Base-by-base conservation (phyloP, 768 basidiomycete genomes). In the Xanthoconium stramineum region DNA sequence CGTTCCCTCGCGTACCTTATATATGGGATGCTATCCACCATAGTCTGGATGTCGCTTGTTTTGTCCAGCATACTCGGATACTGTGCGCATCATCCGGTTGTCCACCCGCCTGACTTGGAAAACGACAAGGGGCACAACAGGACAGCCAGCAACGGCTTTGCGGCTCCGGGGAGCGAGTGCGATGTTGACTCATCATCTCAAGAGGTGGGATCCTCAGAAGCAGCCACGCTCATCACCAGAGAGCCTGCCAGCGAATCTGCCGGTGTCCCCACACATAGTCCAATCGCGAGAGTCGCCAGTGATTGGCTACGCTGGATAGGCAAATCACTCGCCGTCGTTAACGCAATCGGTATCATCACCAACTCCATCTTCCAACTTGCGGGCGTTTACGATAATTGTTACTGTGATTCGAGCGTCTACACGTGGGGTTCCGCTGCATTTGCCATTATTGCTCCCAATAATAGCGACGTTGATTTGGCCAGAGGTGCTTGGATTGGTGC, bases 1-100 rank as follows among this genome's bases (percentile, higher is more conserved):
- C 72, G 72, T 52, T 75, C 72, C 2, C 55, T 61, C 0, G 61
- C 65, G 0, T 75, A 74, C 50, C 28, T 73, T 36, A 42, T 67
- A 15, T 75, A 73, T 13, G 75, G 62, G 2, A 14, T 36, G 7
- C 1, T 65, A 8, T 70, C 74, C 1, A 75, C 70, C 2, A 0
- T 53, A 0, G 61, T 70, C 13, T 75, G 74, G 73, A 28, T 64
- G 6, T 13, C 71, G 2, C 63, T 74, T 12, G 57, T 75, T 12
- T 17, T 36, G 2, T 73, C 74, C 40, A 75, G 69, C 53, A 1
- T 55, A 1, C 56, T 39, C 58, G n/a, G n/a, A n/a, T n/a, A n/a
- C n/a, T n/a, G n/a, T n/a, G n/a, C n/a, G n/a, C n/a, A n/a, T n/a
- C n/a, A 57, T 47, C 38, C 59, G 11, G 9, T 11, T 12, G 20